Percentiles rank a stretch among this genome's conserved stretches.
Evolutionary conservation across 352 stramenopile species (phyloP).

Genomic region (Phytophthora colocasiae): DNA sequence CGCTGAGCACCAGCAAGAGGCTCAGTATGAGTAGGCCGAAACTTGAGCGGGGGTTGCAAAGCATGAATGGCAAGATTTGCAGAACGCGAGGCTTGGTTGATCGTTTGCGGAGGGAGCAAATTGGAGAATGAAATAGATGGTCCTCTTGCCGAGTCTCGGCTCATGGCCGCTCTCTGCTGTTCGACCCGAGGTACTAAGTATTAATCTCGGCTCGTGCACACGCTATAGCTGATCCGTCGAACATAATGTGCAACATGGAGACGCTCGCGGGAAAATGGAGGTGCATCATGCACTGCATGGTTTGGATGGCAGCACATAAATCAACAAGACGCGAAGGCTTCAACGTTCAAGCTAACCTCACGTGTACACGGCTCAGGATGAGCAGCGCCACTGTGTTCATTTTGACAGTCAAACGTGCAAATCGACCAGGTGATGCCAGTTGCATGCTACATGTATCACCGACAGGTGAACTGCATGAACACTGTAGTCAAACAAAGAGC

Average conservation of each 20-base stretch:
- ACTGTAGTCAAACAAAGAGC: not conserved
- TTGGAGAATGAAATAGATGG: constrained; percentile 5
- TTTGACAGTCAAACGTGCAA: constrained; percentile 3
- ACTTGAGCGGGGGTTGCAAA: not conserved
- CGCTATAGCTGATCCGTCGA: not conserved
- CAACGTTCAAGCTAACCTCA: constrained; percentile 1
- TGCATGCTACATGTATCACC: constrained; percentile 11
- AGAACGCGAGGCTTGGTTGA: not conserved
- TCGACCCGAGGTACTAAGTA: not conserved
- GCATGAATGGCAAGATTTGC: constrained; percentile 7
- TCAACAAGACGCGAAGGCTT: not conserved
- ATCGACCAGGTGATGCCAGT: constrained; percentile 18
- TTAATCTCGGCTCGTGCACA: not conserved
- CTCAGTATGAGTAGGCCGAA: not conserved
- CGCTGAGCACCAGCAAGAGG: constrained; percentile 5
- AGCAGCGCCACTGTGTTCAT: not conserved
- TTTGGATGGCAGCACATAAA: no score
- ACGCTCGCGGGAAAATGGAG: constrained; percentile 2
- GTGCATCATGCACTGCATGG: no score
- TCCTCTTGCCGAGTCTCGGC: not conserved
- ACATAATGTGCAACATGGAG: constrained; percentile 11
- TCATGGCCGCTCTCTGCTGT: constrained; percentile 1
- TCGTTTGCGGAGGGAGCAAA: constrained; percentile 1
- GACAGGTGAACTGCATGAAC: no score
- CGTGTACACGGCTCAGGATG: not conserved